These are phyloP conservation scores for Medicago lupulina DNA, from an alignment of 306 rosid species.

Conservation along the genomic window DNA sequence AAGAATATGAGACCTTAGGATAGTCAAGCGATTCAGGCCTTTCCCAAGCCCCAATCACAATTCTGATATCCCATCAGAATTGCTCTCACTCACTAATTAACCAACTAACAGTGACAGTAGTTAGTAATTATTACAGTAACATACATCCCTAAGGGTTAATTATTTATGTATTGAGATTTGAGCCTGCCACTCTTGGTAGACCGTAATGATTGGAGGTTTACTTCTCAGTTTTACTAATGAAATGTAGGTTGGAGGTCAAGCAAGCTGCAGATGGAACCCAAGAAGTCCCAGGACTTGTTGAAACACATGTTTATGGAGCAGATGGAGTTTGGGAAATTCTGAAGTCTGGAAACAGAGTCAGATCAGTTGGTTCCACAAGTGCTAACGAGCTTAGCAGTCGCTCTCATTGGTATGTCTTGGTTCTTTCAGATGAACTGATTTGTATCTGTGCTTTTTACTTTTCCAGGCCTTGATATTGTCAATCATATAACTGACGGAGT, in stretches of 20 bases:
- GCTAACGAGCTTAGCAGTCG: conserved; percentile 96
- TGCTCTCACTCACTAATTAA: neutral
- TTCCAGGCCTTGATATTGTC: neutral
- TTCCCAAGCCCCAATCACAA: neutral
- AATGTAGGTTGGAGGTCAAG: conserved; percentile 81
- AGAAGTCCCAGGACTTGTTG: conserved; percentile 94
- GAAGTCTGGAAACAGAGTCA: conserved; percentile 68
- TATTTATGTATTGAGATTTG: neutral
- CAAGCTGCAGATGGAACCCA: conserved; percentile 89
- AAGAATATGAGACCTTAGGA: neutral
- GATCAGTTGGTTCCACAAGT: conserved; percentile 94
- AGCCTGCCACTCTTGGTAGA: neutral
- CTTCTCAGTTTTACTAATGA: conserved; percentile 6
- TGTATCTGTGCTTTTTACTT: neutral
- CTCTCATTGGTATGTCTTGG: conserved; percentile 77
- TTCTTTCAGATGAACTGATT: neutral
- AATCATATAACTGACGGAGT: neutral
- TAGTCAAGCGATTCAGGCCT: neutral
- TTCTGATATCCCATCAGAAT: too few relatives aligned
- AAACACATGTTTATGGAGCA: conserved; percentile 67
- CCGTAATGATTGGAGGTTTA: neutral
- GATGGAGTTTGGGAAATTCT: conserved; percentile 82
- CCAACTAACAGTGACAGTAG: neutral
- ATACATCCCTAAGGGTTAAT: neutral
- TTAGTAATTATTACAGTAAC: neutral